These are phyloP conservation scores for Podosphaera fusca DNA, from an alignment of 2,329 filamentous ascomycete species.

Conservation along the genomic window DNA sequence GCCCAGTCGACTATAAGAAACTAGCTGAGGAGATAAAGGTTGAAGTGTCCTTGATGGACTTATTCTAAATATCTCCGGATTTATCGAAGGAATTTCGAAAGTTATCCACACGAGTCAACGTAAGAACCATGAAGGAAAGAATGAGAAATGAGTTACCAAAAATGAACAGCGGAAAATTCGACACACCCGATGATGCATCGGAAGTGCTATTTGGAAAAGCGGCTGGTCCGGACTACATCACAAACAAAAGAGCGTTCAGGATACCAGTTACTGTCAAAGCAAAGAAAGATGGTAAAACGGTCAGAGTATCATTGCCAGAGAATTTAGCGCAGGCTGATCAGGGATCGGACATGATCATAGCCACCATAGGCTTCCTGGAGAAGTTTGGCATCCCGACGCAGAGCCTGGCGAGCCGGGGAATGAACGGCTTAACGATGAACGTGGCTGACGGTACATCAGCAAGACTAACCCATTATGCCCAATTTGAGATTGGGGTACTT, in stretches of 20 bases:
- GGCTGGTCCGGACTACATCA: no score
- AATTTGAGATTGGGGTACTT: background rate
- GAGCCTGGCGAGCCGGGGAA: background rate
- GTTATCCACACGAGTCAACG: background rate
- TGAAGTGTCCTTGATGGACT: background rate
- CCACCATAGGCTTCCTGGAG: no score
- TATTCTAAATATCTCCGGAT: constrained; percentile 1
- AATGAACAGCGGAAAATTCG: no score
- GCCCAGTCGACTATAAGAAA: no score
- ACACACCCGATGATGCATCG: no score
- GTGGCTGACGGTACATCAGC: background rate
- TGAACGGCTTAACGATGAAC: background rate
- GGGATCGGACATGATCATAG: no score
- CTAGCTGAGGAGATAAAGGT: background rate
- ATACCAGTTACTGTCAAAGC: background rate
- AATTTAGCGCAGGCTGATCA: background rate
- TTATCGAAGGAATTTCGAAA: background rate
- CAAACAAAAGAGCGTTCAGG: background rate
- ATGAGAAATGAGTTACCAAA: background rate
- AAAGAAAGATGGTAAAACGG: background rate
- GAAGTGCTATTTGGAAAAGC: no score
- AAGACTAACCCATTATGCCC: background rate
- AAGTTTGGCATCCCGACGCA: no score
- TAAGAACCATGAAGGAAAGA: background rate
- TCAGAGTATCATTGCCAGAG: background rate